Conservation (phyloP, 2,329 filamentous ascomycete genomes). For the Polytolypa hystricis region DNA sequence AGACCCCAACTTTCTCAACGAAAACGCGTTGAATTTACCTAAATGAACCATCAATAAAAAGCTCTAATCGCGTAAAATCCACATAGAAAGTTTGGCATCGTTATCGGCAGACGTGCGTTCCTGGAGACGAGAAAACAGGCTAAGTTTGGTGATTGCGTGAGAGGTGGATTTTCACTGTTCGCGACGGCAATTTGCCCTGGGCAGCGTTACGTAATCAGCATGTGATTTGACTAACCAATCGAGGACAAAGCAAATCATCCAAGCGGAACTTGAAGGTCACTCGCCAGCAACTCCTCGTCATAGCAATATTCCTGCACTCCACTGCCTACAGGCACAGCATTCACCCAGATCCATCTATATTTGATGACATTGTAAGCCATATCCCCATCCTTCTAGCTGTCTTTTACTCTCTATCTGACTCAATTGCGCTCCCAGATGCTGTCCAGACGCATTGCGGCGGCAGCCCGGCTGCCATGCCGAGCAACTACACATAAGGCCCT, state of each 20-base stretch:
- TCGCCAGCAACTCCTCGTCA: too few species aligned
- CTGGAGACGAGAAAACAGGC: conserved; percentile 25
- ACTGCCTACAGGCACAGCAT: too few species aligned
- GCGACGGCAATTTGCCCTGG: conserved; percentile 19
- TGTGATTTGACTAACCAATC: too few species aligned
- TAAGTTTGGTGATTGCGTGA: conserved; percentile 24
- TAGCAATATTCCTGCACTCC: too few species aligned
- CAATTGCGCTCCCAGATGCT: conserved; percentile 28
- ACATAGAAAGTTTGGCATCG: conserved; percentile 34
- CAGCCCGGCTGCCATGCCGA: conserved; percentile 29
- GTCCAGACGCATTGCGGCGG: conserved; percentile 33
- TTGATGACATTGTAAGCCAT: too few species aligned
- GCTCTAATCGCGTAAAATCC: conserved; percentile 19
- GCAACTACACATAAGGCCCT: conserved; percentile 20
- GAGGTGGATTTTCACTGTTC: conserved; percentile 27
- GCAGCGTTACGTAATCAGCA: conserved; percentile 22
- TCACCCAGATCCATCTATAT: too few species aligned
- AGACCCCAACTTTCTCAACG: conserved; percentile 37
- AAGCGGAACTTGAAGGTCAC: too few species aligned
- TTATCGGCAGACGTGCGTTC: conserved; percentile 32
- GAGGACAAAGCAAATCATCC: too few species aligned
- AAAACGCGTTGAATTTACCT: conserved; percentile 24
- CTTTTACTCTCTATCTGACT: too few species aligned
- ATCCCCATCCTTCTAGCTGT: too few species aligned
- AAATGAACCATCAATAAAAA: conserved; percentile 33